Base-by-base conservation (phyloP, 179 eudicot genomes). In the Silene noctiflora region DNA sequence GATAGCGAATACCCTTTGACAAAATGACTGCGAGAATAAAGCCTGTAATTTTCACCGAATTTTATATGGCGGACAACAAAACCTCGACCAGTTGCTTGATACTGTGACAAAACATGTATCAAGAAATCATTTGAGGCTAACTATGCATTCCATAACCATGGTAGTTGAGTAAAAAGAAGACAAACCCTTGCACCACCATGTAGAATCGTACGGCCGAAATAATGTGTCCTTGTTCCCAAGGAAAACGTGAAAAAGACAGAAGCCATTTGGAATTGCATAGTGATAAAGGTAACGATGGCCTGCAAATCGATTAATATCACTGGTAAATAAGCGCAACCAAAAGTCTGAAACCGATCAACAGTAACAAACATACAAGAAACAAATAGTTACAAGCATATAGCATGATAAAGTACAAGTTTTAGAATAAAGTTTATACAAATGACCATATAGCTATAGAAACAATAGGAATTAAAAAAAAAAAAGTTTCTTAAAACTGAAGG, bases 151-250 rank as follows among this genome's bases (percentile, higher is more conserved):
- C 21, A 68, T 67, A 55, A 56, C n/a, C 1, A 74, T 10, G 35
- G 67, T 63, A 72, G 44, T 11, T n/a, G 39, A 3, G 53, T 35
- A 31, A 35, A 67, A 53, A 78, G 80, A 72, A 56, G 75, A 75
- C 96, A 80, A 81, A 93, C 99, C 97, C 86, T 83, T 79, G 98
- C 99, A 77, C 97, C 99, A 69, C 99, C 99, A 83, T 96, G 99
- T 59, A 96, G 97, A 83, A 96, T 93, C 59, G 99, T 96, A 22
- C 99, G 92, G 31, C 98, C 99, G 84, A 93, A 96, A 83, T 96
- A 96, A 83, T 96, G 99, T 48, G 99, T 90, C 72, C 91, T 87
- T 55, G 99, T 96, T 81, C 99, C 99, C 83, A 96, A 72, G 56
- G 99, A 96, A 83, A 96, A 96, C 44, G 99, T 96, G 88, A 96